Conservation (phyloP, 2,329 filamentous ascomycete species). For the Botryotinia convoluta region DNA sequence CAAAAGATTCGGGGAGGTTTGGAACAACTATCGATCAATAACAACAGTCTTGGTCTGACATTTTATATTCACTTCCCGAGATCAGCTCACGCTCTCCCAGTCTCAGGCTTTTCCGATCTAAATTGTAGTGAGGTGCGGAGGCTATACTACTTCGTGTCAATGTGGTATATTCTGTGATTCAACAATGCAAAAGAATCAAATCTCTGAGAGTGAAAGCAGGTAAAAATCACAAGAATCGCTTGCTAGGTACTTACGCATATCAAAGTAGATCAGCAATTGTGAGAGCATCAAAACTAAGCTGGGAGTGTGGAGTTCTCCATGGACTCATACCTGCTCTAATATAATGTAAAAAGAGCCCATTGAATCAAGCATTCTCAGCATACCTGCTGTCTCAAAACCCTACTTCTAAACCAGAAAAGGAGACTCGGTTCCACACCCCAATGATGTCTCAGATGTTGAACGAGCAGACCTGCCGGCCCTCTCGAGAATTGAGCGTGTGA, state of each 20-base stretch:
- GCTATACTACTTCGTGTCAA: not conserved
- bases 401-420: not conserved
- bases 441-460: not conserved
- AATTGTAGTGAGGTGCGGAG: not conserved
- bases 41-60: not conserved
- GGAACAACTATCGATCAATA: not conserved
- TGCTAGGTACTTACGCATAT: not conserved
- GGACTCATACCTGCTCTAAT: not conserved
- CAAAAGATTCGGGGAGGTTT: too few species aligned
- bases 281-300: not conserved
- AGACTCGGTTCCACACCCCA: not conserved
- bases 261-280: not conserved
- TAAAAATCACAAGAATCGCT: too few species aligned
- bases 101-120: not conserved
- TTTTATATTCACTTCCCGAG: not conserved
- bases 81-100: not conserved
- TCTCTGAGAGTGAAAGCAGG: not conserved
- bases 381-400: not conserved
- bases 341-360: too few species aligned
- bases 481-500: fast-evolving
- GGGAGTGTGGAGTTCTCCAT: not conserved
- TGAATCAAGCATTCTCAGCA: not conserved
- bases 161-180: not conserved
- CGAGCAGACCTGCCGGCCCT: not conserved
- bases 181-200: not conserved